Evolutionary conservation across 306 rosid genomes (phyloP).

Genomic region (Ceratonia siliqua): DNA sequence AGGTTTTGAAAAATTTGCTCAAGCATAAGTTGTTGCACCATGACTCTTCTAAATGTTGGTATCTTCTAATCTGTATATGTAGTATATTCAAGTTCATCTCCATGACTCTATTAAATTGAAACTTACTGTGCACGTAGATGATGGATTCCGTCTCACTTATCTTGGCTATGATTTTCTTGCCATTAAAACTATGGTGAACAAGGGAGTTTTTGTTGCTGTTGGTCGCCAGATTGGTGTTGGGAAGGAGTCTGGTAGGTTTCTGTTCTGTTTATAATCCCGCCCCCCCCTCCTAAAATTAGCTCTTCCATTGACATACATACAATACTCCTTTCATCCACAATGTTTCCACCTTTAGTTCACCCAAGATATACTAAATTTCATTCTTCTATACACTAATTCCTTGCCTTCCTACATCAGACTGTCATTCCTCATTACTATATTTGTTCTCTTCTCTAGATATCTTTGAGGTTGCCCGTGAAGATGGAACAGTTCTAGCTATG

Average conservation of each 20-base stretch:
- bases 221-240: constrained; percentile 98
- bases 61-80: constrained; percentile 1
- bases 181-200: constrained; percentile 84
- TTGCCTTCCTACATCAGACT: neutral
- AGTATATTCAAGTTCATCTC: neutral
- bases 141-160: constrained; percentile 91
- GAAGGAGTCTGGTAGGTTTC: constrained; percentile 80
- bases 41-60: constrained; percentile 87
- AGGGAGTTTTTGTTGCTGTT: constrained; percentile 78
- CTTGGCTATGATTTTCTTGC: constrained; percentile 98
- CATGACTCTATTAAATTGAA: neutral
- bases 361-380: neutral
- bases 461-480: constrained; percentile 89
- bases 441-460: constrained; percentile 61
- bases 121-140: constrained; percentile 57
- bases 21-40: constrained; percentile 89
- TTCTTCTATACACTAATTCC: neutral
- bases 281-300: neutral
- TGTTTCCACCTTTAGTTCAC: neutral
- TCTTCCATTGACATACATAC: neutral
- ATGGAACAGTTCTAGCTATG: constrained; percentile 81
- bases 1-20: constrained; percentile 82
- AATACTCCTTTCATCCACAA: neutral
- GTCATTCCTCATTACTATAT: neutral
- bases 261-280: neutral